phyloP scores from a whole-genome alignment of 2,329 filamentous ascomycete species.

The Pseudohalonectria lignicola region DNA sequence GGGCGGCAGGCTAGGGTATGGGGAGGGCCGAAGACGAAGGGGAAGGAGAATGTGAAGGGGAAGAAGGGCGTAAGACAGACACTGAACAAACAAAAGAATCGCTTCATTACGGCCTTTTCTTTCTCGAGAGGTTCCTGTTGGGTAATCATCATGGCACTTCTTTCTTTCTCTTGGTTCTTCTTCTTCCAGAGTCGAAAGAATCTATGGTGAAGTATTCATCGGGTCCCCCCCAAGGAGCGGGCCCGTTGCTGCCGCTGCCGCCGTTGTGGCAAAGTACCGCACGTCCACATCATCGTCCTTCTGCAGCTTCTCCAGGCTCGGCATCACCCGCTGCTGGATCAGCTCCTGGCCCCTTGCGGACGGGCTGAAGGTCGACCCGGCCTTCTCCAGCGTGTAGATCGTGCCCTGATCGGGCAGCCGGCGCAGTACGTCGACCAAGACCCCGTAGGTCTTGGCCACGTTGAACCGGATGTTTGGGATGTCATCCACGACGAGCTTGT shows the following conservation, averaged over 20 bases:
- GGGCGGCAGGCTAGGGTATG: no score
- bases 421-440: conserved; percentile 84
- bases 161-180: no score
- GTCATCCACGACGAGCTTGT: conserved; percentile 84
- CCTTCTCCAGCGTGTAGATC: conserved; percentile 74
- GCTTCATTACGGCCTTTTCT: conserved; percentile 35
- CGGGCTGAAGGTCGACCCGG: conserved; percentile 48
- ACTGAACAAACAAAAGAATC: conserved; percentile 37
- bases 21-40: no score
- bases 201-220: conserved; percentile 57
- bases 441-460: conserved; percentile 92
- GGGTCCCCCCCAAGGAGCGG: conserved; percentile 38
- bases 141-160: no score
- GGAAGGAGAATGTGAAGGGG: not conserved
- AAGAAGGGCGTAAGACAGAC: not conserved
- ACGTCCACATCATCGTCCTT: conserved; percentile 97
- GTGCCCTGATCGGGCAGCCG: conserved; percentile 84
- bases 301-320: conserved; percentile 88
- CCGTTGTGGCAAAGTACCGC: conserved; percentile 91
- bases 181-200: no score
- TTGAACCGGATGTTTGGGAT: conserved; percentile 99
- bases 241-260: conserved; percentile 50
- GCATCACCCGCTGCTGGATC: conserved; percentile 77
- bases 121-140: no score
- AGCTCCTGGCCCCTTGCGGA: conserved; percentile 67